Evolutionary conservation across 2,329 filamentous ascomycete species (phyloP).

Genomic region (Penicillium sp.): DNA sequence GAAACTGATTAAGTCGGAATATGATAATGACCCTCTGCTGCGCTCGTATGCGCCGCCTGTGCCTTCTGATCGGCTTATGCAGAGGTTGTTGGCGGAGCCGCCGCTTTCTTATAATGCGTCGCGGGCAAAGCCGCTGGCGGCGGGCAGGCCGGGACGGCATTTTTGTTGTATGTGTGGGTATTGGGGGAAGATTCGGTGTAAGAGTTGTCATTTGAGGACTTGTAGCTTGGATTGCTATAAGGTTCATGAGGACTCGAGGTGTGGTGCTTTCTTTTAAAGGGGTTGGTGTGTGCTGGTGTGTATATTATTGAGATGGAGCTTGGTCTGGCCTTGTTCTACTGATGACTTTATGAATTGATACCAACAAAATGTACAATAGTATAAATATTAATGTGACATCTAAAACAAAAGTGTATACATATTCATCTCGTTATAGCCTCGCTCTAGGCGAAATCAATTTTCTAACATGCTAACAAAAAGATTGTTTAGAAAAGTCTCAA

Average conservation of each 20-base stretch:
- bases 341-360: constrained; percentile 24
- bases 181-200: constrained; percentile 52
- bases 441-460: background rate
- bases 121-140: constrained; percentile 38
- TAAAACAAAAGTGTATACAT: background rate
- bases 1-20: constrained; percentile 36
- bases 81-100: constrained; percentile 47
- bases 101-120: constrained; percentile 50
- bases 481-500: constrained; percentile 39
- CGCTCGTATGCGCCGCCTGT: constrained; percentile 43
- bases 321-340: background rate
- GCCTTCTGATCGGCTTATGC: constrained; percentile 49
- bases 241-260: constrained; percentile 49
- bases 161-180: constrained; percentile 54
- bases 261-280: constrained; percentile 42
- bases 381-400: background rate
- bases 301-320: constrained; percentile 11
- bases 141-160: constrained; percentile 37
- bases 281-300: background rate
- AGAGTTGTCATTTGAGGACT: constrained; percentile 48
- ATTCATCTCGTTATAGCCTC: background rate
- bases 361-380: constrained; percentile 17
- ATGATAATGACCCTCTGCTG: constrained; percentile 45
- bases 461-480: background rate
- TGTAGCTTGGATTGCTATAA: constrained; percentile 51